A percentile compares a stretch with the other conserved stretches of the same genome.
phyloP scores from a whole-genome alignment of 2,329 filamentous ascomycete genomes.

The Fusarium xylarioides region DNA sequence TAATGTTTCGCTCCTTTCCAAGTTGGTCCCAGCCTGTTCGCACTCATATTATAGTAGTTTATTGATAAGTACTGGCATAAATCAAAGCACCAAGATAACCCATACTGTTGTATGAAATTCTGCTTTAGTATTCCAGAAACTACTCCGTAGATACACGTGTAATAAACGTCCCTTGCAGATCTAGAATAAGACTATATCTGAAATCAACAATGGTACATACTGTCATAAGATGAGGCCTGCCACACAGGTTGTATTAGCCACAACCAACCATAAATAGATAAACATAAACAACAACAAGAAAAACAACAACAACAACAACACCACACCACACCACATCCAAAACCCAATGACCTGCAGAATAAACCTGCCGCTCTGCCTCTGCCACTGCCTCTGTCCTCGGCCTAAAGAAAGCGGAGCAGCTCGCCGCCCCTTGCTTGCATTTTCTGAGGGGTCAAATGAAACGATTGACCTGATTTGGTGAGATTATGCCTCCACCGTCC shows the following conservation, averaged over 20 bases:
- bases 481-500: neutral
- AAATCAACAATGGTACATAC: neutral
- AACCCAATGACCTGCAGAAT: conserved; percentile 15
- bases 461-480: conserved; percentile 28
- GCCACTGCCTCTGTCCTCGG: neutral
- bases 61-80: neutral
- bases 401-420: conserved; percentile 13
- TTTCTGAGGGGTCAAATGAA: conserved; percentile 29
- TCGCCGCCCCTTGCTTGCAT: conserved; percentile 30
- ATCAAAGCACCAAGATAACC: neutral
- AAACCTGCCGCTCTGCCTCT: neutral
- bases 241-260: conserved; percentile 1
- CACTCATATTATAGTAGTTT: neutral
- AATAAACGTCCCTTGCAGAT: conserved; percentile 28
- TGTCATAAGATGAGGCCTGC: conserved; percentile 28
- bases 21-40: conserved; percentile 9
- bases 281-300: conserved; percentile 2
- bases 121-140: conserved; percentile 38
- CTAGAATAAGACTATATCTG: conserved; percentile 9
- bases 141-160: conserved; percentile 25
- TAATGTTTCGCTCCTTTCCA: conserved; percentile 8
- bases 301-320: conserved; percentile 20
- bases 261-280: conserved; percentile 6
- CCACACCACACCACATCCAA: neutral
- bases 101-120: neutral